Percentiles rank a stretch among this genome's conserved stretches.
These are phyloP conservation scores for Pulveroboletus frians DNA, from an alignment of 768 basidiomycete genomes.

Conservation along the genomic window DNA sequence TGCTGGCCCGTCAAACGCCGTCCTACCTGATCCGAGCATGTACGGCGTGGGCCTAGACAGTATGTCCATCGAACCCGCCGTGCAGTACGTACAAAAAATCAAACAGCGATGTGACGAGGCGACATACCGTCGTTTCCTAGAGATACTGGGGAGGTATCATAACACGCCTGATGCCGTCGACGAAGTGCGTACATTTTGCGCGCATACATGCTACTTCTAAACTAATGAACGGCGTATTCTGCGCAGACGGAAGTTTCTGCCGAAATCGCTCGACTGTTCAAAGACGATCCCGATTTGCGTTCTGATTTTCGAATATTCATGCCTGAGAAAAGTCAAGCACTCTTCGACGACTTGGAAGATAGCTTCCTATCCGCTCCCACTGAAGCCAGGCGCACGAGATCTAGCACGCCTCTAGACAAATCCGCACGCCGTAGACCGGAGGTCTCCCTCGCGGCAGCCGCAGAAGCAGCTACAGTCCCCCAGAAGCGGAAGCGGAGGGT, in stretches of 20 bases:
- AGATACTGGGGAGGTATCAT: constrained; percentile 65
- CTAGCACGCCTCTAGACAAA: constrained; percentile 30
- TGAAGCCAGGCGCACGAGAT: constrained; percentile 32
- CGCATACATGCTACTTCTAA: background rate
- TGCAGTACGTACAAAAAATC: constrained; percentile 95
- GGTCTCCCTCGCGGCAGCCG: constrained; percentile 37
- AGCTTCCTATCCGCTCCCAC: constrained; percentile 25
- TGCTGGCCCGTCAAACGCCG: constrained; percentile 2
- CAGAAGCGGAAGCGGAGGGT: constrained; percentile 68
- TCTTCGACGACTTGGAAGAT: constrained; percentile 42
- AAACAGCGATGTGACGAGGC: constrained; percentile 91
- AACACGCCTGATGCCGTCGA: constrained; percentile 55
- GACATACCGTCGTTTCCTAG: constrained; percentile 75
- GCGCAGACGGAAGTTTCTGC: constrained; percentile 58
- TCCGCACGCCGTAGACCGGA: constrained; percentile 45
- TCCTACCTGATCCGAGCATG: constrained; percentile 19
- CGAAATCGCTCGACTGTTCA: constrained; percentile 65
- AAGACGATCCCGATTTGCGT: constrained; percentile 69
- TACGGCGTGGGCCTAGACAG: constrained; percentile 35
- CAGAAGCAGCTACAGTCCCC: constrained; percentile 40
- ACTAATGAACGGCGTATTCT: background rate
- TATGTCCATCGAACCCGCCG: constrained; percentile 66
- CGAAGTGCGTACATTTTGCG: constrained; percentile 39
- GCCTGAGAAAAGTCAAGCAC: constrained; percentile 52
- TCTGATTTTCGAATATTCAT: constrained; percentile 73